Percentiles rank a stretch among this genome's conserved stretches.
Conservation (phyloP, 768 basidiomycete species). For the Macrolepiota dolichaula region DNA sequence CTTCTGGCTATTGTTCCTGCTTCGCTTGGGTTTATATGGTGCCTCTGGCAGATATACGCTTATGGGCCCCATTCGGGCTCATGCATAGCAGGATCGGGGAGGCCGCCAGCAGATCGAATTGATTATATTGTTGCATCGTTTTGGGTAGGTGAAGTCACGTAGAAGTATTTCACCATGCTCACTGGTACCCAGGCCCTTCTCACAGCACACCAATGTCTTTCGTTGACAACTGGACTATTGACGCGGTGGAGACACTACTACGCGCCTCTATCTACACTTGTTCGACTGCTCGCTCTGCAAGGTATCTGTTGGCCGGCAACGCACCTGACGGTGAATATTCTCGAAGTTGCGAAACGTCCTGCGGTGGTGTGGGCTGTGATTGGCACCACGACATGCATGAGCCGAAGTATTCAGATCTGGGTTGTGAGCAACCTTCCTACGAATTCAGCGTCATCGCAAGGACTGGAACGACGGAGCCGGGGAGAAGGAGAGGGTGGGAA, state of each 20-base stretch:
- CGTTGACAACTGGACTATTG: slow-evolving; percentile 84
- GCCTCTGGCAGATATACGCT: slow-evolving; percentile 48
- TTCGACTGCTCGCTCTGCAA: slow-evolving; percentile 88
- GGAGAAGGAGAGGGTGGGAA: slow-evolving; percentile 8
- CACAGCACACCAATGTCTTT: slow-evolving; percentile 87
- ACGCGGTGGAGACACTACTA: slow-evolving; percentile 92
- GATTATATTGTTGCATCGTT: slow-evolving; percentile 68
- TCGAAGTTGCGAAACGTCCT: slow-evolving; percentile 68
- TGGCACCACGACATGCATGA: slow-evolving; percentile 82
- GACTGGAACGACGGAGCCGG: slow-evolving; percentile 6
- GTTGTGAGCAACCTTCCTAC: slow-evolving; percentile 84
- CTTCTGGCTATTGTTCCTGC: too few relatives aligned
- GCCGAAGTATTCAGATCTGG: slow-evolving; percentile 88
- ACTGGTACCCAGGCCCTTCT: slow-evolving; percentile 57
- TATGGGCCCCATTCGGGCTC: slow-evolving; percentile 10
- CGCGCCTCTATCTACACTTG: slow-evolving; percentile 80
- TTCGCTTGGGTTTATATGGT: slow-evolving; percentile 59
- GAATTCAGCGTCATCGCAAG: slow-evolving; percentile 9
- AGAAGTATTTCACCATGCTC: neutral
- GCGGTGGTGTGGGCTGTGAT: slow-evolving; percentile 90
- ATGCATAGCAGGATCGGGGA: slow-evolving; percentile 29
- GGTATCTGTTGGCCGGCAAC: slow-evolving; percentile 97
- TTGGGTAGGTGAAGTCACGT: slow-evolving; percentile 50
- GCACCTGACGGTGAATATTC: slow-evolving; percentile 73
- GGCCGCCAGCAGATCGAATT: slow-evolving; percentile 45